Conservation (phyloP, 2,329 filamentous ascomycete genomes). For the Biscogniauxia sp. region DNA sequence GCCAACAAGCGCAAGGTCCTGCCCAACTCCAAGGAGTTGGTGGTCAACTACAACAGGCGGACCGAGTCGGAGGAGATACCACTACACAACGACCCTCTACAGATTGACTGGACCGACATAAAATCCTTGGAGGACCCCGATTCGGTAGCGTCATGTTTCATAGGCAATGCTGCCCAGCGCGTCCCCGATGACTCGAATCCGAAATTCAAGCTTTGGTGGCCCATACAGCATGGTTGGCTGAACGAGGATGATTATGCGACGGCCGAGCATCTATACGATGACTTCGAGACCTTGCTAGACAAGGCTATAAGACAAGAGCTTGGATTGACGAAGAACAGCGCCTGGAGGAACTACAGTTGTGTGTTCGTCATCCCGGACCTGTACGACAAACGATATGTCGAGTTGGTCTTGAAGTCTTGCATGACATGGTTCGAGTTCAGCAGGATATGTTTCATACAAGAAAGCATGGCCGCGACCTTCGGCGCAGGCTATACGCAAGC, state of each 20-base stretch:
- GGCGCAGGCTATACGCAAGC: conserved; percentile 91
- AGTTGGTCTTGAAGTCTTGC: conserved; percentile 77
- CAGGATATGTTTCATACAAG: conserved; percentile 90
- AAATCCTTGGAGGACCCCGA: conserved; percentile 64
- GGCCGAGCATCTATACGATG: conserved; percentile 77
- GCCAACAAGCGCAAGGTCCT: conserved; percentile 91
- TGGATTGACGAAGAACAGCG: conserved; percentile 70
- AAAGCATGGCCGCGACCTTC: conserved; percentile 91
- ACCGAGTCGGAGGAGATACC: conserved; percentile 82
- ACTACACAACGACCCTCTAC: conserved; percentile 90
- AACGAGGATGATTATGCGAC: conserved; percentile 87
- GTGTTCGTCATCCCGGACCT: conserved; percentile 97
- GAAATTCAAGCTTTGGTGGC: conserved; percentile 91
- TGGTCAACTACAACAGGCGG: conserved; percentile 88
- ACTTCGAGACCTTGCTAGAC: conserved; percentile 84
- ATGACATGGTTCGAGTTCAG: conserved; percentile 89
- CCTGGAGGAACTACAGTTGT: conserved; percentile 89
- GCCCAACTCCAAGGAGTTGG: conserved; percentile 95
- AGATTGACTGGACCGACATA: conserved; percentile 94
- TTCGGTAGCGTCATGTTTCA: conserved; percentile 62
- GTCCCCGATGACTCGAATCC: conserved; percentile 88
- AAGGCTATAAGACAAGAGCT: conserved; percentile 84
- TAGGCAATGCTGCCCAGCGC: conserved; percentile 77
- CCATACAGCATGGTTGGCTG: conserved; percentile 79
- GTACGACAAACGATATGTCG: conserved; percentile 92